Evolutionary conservation across 225 moss, liverwort and hornwort species (phyloP).

Genomic region (Bryum argenteum): DNA sequence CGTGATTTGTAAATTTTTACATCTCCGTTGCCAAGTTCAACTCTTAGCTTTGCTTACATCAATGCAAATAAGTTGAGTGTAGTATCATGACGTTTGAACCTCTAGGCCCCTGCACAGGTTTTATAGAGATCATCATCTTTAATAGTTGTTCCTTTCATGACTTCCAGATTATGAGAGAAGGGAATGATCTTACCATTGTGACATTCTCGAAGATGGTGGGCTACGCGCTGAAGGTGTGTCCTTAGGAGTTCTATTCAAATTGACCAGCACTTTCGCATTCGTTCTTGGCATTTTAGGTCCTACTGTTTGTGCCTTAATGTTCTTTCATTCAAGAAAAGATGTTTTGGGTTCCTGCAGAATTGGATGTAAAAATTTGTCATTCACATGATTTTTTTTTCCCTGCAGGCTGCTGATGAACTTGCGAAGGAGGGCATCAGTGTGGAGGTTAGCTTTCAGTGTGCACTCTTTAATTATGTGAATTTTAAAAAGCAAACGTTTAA

Average conservation of each 20-base stretch:
- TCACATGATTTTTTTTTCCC: not conserved
- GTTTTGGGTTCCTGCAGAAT: not conserved
- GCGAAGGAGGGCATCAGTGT: conserved; percentile 93
- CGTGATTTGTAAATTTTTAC: not conserved
- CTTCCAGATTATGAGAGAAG: conserved; percentile 71
- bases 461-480: not conserved
- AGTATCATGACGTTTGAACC: not conserved
- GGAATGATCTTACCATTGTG: conserved; percentile 84
- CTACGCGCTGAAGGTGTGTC: conserved; percentile 73
- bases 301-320: not conserved
- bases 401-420: conserved; percentile 86
- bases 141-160: conserved; percentile 11
- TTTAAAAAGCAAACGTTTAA: not conserved
- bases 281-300: no score
- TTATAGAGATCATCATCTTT: not conserved
- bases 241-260: not conserved
- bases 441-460: conserved; percentile 55
- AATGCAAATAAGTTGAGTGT: not conserved
- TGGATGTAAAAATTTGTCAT: conserved; percentile 9
- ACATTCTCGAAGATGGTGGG: conserved; percentile 99
- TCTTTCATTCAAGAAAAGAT: not conserved
- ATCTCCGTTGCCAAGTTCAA: conserved; percentile 2
- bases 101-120: not conserved
- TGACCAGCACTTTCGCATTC: not conserved
- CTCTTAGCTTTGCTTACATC: not conserved